phyloP scores from a whole-genome alignment of 495 filamentous ascomycete genomes.

The Talaromyces thailandensis region DNA sequence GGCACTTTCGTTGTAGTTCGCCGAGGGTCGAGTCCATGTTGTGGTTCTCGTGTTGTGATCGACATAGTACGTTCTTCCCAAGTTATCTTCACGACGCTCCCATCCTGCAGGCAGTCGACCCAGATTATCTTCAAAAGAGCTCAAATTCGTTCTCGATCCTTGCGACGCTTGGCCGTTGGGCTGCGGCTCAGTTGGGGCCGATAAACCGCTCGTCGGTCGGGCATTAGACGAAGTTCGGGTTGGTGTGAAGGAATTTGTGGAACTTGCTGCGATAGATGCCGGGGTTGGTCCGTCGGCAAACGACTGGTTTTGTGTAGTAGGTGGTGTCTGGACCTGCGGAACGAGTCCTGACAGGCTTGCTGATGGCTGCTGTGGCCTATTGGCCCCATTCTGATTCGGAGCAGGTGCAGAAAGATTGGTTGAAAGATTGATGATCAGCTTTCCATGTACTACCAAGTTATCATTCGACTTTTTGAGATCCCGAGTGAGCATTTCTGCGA shows the following conservation, averaged over 20 bases:
- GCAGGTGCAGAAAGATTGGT: constrained; percentile 66
- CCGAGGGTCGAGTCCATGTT: constrained; percentile 86
- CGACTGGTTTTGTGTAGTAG: constrained; percentile 23
- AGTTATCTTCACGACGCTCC: constrained; percentile 92
- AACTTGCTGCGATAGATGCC: constrained; percentile 14
- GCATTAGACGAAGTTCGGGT: constrained; percentile 32
- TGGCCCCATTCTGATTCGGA: constrained; percentile 29
- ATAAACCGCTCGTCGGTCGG: constrained; percentile 17
- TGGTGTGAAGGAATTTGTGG: constrained; percentile 26
- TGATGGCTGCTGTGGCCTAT: constrained; percentile 27
- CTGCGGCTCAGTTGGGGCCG: constrained; percentile 23
- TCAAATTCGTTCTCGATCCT: constrained; percentile 51
- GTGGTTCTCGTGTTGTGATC: constrained; percentile 97
- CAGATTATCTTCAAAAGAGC: constrained; percentile 91
- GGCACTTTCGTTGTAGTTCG: constrained; percentile 67
- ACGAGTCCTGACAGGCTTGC: constrained; percentile 34
- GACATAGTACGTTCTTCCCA: constrained; percentile 98
- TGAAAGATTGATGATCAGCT: constrained; percentile 90
- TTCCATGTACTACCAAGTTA: constrained; percentile 94
- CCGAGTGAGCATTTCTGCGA: constrained; percentile 87
- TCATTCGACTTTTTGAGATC: constrained; percentile 98
- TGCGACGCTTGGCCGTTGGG: constrained; percentile 23
- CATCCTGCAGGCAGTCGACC: constrained; percentile 88
- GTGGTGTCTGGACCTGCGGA: constrained; percentile 24
- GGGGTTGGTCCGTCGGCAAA: constrained; percentile 18